Percentiles rank a stretch among this genome's conserved stretches.
Evolutionary conservation across 257 asterid species (phyloP).

Genomic region (Solanum dulcamara): DNA sequence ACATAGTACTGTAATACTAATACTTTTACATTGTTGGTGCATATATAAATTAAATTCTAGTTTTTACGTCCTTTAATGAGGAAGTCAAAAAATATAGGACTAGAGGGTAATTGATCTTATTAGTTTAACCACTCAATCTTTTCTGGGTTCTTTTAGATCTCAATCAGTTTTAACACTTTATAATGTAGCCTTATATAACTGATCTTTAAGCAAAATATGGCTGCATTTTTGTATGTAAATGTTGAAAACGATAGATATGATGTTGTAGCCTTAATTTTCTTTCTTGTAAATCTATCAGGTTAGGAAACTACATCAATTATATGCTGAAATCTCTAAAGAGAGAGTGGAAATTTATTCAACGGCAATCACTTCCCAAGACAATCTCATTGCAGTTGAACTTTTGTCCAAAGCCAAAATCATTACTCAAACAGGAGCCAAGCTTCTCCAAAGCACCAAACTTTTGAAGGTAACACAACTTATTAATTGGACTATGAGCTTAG

Average conservation of each 20-base stretch:
- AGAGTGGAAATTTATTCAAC: constrained; percentile 34
- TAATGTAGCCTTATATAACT: background rate
- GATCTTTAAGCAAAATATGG: background rate
- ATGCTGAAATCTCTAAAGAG: constrained; percentile 37
- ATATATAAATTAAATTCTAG: too few relatives aligned
- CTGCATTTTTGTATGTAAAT: background rate
- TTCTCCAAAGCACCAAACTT: constrained; percentile 27
- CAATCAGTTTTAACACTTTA: background rate
- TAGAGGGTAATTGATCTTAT: background rate
- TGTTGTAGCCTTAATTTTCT: background rate
- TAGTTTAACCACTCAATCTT: too few relatives aligned
- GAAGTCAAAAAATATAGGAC: background rate
- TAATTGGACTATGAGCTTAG: background rate
- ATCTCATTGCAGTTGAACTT: constrained; percentile 14
- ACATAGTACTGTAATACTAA: too few relatives aligned
- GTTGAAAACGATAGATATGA: background rate
- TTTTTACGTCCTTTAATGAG: too few relatives aligned
- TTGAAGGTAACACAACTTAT: background rate
- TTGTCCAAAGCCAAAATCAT: constrained; percentile 33
- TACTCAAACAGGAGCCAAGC: constrained; percentile 42
- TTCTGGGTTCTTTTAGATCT: background rate
- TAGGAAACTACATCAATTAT: constrained; percentile 18
- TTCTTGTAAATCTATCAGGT: background rate
- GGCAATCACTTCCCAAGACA: constrained; percentile 21
- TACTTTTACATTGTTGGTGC: too few relatives aligned